Conservation (phyloP, 257 asterid genomes). For the Solanum sitiens region DNA sequence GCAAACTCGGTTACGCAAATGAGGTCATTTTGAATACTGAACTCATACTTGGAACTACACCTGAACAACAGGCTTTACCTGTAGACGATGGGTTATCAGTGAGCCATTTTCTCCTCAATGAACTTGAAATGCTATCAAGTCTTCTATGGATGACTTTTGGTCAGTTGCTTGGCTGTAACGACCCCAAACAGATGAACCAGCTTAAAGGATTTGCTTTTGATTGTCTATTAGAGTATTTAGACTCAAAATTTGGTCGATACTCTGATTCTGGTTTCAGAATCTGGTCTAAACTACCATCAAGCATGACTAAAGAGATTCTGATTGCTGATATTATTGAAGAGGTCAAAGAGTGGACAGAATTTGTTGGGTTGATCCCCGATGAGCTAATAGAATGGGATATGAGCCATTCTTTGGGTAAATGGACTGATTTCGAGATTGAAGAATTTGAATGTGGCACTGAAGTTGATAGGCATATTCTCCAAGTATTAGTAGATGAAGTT, state of each 20-base stretch:
- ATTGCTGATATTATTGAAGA: constrained; percentile 46
- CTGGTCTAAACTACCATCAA: constrained; percentile 36
- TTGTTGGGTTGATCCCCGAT: constrained; percentile 28
- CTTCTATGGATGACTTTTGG: constrained; percentile 59
- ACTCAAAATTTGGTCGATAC: constrained; percentile 28
- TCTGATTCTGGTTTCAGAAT: constrained; percentile 27
- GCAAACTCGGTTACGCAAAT: constrained; percentile 42
- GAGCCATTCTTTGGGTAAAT: constrained; percentile 46
- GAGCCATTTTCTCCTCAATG: constrained; percentile 46
- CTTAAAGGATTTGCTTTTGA: constrained; percentile 49
- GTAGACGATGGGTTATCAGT: constrained; percentile 36
- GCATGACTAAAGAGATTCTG: constrained; percentile 35
- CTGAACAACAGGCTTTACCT: constrained; percentile 8
- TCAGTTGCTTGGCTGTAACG: constrained; percentile 31
- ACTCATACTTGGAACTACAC: constrained; percentile 34
- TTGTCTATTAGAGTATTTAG: constrained; percentile 55
- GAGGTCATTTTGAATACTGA: constrained; percentile 61
- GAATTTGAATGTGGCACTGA: constrained; percentile 49
- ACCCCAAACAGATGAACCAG: constrained; percentile 28
- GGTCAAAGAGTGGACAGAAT: constrained; percentile 54
- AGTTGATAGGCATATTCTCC: constrained; percentile 39
- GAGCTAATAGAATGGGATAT: constrained; percentile 28
- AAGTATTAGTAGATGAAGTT: constrained; percentile 62
- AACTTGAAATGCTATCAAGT: constrained; percentile 60
- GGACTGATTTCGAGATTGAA: constrained; percentile 60